phyloP scores from a whole-genome alignment of 306 rosid species.

The Acmispon strigosus region DNA sequence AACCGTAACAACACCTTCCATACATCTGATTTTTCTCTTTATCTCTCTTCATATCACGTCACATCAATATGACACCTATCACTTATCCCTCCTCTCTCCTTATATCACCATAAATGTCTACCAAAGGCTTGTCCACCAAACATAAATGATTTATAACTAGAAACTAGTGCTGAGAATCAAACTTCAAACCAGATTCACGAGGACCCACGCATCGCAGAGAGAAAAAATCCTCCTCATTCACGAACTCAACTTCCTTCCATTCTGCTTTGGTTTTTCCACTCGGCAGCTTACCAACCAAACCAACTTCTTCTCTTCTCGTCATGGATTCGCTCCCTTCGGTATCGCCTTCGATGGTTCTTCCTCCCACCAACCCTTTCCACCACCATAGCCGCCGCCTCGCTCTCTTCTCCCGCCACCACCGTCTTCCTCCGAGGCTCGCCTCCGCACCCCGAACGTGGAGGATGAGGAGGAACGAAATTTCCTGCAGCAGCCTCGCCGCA shows the following conservation, averaged over 20 bases:
- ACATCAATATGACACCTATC: too few relatives aligned
- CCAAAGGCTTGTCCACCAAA: too few relatives aligned
- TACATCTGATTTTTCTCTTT: too few relatives aligned
- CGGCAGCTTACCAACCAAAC: too few relatives aligned
- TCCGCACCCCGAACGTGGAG: background rate
- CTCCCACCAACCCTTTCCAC: slow-evolving; percentile 43
- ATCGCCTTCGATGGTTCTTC: slow-evolving; percentile 58
- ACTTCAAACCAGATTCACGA: background rate
- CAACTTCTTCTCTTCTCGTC: background rate
- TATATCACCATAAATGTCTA: too few relatives aligned
- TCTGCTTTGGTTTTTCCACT: background rate
- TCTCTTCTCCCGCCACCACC: slow-evolving; percentile 15
- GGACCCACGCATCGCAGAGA: background rate
- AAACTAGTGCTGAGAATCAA: too few relatives aligned
- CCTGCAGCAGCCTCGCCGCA: slow-evolving; percentile 32
- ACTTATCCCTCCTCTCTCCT: too few relatives aligned
- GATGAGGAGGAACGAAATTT: slow-evolving; percentile 12
- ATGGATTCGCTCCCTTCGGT: slow-evolving; percentile 92
- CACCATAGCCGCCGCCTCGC: slow-evolving; percentile 25
- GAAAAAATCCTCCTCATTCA: background rate
- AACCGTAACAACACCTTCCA: too few relatives aligned
- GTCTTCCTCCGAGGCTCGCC: slow-evolving; percentile 17
- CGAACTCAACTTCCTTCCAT: background rate
- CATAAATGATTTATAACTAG: too few relatives aligned
- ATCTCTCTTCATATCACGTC: too few relatives aligned